phyloP scores from a whole-genome alignment of 805 yeast species.

The Candida bentonensis region DNA sequence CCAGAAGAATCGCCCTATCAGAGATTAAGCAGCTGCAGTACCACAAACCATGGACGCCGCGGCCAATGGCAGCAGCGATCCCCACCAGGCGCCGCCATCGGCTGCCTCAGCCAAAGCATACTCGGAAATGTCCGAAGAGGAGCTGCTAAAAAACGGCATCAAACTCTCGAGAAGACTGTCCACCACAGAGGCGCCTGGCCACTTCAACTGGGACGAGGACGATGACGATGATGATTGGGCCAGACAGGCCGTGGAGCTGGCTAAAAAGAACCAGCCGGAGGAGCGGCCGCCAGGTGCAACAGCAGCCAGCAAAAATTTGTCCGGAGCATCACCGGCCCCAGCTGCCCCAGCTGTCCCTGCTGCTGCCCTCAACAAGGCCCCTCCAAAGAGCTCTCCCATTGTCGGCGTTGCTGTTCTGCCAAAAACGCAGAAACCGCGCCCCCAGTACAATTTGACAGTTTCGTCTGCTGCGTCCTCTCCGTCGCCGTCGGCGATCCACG shows the following conservation, averaged over 20 bases:
- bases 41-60: too few relatives aligned
- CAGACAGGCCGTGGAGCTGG: background rate
- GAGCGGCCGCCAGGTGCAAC: background rate
- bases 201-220: constrained; percentile 2
- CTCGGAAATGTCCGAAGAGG: constrained; percentile 1
- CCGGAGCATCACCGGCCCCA: background rate
- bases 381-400: background rate
- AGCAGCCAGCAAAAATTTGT: background rate
- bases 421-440: background rate
- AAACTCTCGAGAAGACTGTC: background rate
- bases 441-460: background rate
- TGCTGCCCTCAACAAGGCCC: too few relatives aligned
- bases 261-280: background rate
- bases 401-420: background rate
- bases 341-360: too few relatives aligned
- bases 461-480: background rate
- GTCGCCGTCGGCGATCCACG: background rate
- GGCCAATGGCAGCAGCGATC: too few relatives aligned
- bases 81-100: too few relatives aligned
- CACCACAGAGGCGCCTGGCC: background rate
- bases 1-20: too few relatives aligned
- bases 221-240: background rate
- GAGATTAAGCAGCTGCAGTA: too few relatives aligned
- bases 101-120: background rate
- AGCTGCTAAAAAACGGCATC: background rate